Base-by-base conservation (phyloP, 176 grass and related monocot species). In the Calamus simplicifolius region DNA sequence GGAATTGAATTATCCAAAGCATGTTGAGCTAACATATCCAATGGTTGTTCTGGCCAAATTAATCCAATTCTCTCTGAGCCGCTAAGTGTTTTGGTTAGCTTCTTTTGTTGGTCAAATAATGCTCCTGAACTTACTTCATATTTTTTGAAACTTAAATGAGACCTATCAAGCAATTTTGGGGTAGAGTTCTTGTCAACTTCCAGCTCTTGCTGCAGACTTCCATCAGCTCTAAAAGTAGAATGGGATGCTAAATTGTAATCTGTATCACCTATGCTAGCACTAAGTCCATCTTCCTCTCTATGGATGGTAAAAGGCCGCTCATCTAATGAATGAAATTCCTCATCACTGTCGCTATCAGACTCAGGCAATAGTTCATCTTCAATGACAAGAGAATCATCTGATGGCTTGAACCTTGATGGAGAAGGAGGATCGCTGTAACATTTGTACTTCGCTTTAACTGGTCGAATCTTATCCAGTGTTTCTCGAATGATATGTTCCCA, bases 401-500 rank as follows among this genome's bases (percentile, higher is more conserved):
- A 84, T 57, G 83, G 80, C 60, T 77, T 90, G 78, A 96, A 90
- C 52, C 69, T 83, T 80, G 92, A 97, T 13, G 87, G 92, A 30
- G 92, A 90, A 79, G 92, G 69, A 61, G 92, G 87, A 68, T 97
- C 69, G 66, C 86, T 97, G 62, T 87, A 60, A 53, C 78, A 80
- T 83, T 88, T 97, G 74, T 87, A 90, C 74, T 97, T 87, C 59
- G 69, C 72, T 79, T 88, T 88, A 59, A 75, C 64, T 65, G 92
- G 87, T 56, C 50, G 74, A 50, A 80, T 90, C 66, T 88, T 97
- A 75, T 97, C 88, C 54, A 97, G 62, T 43, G 87, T 91, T 63
- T 88, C 69, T 71, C 92, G 78, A 65, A 97, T 88, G 43, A 90
- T 80, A 63, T 61, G 31, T 30, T 97, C 92, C 92, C 92, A 97